These are phyloP conservation scores for Trypanosoma caninum DNA, from an alignment of 208 protist species.

Conservation along the genomic window DNA sequence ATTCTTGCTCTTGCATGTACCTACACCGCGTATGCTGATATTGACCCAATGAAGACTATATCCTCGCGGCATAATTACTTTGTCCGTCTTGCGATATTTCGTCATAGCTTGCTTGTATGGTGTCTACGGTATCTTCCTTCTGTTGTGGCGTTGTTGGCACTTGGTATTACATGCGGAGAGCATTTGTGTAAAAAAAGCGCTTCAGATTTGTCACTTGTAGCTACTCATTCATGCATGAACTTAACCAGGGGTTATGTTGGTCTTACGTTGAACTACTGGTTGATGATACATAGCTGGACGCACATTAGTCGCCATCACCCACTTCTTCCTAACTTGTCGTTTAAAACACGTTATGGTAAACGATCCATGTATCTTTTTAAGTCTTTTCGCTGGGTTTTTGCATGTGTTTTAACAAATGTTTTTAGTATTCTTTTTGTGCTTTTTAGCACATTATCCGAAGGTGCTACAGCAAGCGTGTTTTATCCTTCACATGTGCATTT, in stretches of 20 bases:
- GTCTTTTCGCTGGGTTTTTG: slow-evolving; percentile 60
- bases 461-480: slow-evolving; percentile 32
- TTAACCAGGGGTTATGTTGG: slow-evolving; percentile 69
- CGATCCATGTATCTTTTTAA: slow-evolving; percentile 71
- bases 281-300: slow-evolving; percentile 88
- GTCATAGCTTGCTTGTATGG: slow-evolving; percentile 76
- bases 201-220: slow-evolving; percentile 27
- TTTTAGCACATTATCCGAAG: slow-evolving; percentile 26
- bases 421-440: slow-evolving; percentile 64
- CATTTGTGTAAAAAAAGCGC: slow-evolving; percentile 17
- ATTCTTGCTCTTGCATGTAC: slow-evolving; percentile 75
- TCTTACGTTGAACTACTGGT: slow-evolving; percentile 87
- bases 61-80: slow-evolving; percentile 82
- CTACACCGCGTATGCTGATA: slow-evolving; percentile 79
- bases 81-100: slow-evolving; percentile 77
- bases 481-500: slow-evolving; percentile 71
- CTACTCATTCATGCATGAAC: slow-evolving; percentile 43
- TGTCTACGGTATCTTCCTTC: slow-evolving; percentile 74
- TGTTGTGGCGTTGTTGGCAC: slow-evolving; percentile 50
- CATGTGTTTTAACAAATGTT: slow-evolving; percentile 45
- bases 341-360: slow-evolving; percentile 61
- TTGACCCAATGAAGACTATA: slow-evolving; percentile 84
- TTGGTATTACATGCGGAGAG: slow-evolving; percentile 68
- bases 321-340: slow-evolving; percentile 62
- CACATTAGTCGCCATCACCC: slow-evolving; percentile 86